Conservation (phyloP, 441 rosid genomes). For the Corymbia calophylla region DNA sequence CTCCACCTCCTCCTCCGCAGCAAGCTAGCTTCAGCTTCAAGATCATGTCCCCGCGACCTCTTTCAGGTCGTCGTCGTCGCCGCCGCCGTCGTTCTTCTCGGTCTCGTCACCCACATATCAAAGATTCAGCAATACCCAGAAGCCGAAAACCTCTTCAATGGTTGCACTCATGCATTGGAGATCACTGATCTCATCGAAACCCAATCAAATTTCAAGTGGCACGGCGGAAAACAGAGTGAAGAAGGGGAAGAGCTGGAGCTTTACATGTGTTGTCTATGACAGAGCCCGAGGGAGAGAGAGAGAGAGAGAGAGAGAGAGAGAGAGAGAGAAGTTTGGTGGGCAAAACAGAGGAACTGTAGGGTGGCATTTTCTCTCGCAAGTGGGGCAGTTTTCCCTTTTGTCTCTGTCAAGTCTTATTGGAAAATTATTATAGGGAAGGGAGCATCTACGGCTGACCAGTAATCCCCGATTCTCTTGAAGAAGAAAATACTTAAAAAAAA, state of each 20-base stretch:
- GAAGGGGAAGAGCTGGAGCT: neutral
- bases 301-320: neutral
- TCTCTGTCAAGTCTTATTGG: neutral
- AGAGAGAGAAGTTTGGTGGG: neutral
- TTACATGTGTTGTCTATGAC: neutral
- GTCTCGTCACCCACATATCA: neutral
- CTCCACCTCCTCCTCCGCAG: neutral
- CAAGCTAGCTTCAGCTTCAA: neutral
- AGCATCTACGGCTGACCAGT: neutral
- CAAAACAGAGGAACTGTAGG: neutral
- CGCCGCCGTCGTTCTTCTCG: neutral
- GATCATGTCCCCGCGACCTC: neutral
- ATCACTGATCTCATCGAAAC: neutral
- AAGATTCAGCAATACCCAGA: neutral
- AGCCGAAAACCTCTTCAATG: neutral
- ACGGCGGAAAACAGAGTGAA: neutral
- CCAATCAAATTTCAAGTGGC: neutral
- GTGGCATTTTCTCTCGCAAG: neutral
- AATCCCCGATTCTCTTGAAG: neutral
- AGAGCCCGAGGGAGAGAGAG: neutral
- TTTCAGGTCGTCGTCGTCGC: neutral
- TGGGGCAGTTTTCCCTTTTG: neutral
- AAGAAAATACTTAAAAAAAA: neutral
- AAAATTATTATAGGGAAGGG: neutral
- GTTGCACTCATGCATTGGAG: neutral